Evolutionary conservation across 805 yeast species (phyloP).

Genomic region (Wickerhamomyces bisporus): DNA sequence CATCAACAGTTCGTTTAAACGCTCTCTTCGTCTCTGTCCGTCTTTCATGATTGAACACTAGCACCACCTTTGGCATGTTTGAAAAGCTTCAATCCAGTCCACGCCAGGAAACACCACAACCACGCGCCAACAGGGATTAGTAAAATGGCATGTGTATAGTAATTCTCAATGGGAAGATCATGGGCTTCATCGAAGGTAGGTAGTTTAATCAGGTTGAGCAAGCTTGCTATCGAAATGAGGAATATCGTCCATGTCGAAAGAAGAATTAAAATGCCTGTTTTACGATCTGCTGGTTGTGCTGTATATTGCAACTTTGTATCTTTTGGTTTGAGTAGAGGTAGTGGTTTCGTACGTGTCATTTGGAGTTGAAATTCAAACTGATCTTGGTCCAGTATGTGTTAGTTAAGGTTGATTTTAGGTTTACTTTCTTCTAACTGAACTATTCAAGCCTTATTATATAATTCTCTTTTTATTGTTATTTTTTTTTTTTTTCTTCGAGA

Average conservation of each 20-base stretch:
- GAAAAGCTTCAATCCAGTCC: constrained; percentile 79
- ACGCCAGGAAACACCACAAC: constrained; percentile 70
- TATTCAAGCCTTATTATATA: too few species aligned
- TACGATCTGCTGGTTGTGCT: constrained; percentile 3
- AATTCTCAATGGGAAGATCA: constrained; percentile 34
- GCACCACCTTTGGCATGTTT: constrained; percentile 69
- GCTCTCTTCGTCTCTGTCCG: too few species aligned
- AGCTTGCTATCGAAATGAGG: constrained; percentile 5
- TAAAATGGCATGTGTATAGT: constrained; percentile 30
- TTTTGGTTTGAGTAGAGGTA: constrained; percentile 10
- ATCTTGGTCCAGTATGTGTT: too few species aligned
- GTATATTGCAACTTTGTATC: constrained; percentile 1
- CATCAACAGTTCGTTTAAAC: too few species aligned
- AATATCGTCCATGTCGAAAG: constrained; percentile 8
- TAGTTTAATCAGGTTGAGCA: constrained; percentile 9
- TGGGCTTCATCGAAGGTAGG: constrained; percentile 17
- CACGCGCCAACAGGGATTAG: constrained; percentile 37
- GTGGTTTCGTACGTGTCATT: constrained; percentile 4
- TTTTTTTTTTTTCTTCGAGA: too few species aligned
- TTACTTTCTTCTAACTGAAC: too few species aligned
- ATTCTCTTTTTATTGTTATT: too few species aligned
- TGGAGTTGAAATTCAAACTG: neutral
- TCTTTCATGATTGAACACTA: too few species aligned
- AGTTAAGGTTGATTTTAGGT: too few species aligned
- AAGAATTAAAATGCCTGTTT: constrained; percentile 12